Base-by-base conservation (phyloP, 495 filamentous ascomycete genomes). In the Trichoderma virens region DNA sequence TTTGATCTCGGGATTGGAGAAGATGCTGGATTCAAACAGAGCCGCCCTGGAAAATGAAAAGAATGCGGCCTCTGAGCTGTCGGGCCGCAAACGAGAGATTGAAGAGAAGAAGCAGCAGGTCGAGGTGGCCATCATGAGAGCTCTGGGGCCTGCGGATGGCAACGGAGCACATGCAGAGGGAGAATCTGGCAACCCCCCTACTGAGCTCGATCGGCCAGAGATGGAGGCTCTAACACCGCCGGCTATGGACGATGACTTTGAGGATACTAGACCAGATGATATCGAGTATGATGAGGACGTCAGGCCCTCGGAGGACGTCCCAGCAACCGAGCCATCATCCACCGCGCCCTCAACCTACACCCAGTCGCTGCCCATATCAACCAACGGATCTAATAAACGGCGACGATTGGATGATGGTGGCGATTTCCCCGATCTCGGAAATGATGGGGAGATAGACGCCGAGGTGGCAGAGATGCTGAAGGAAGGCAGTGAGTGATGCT, bases 191-290 rank as follows among this genome's bases (percentile, higher is more conserved):
- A 75, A 72, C 51, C 71, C 75, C 27, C 73, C 73, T 1, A 73
- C 78, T 7, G 84, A 88, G 62, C 76, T 82, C 2, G 77, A 83
- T 63, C 86, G 89, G 20, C 93, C 93, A 2, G 83, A 91, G 69
- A 80, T 93, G 60, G 93, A 97, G 75, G 90, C 87, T 1, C 75
- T 96, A 59, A 96, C 92, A 0, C 91, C 91, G 39, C 91, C 90
- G 0, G 20, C 6, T 20, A 43, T 62, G 61, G 61, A 62, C 39
- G 13, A 25, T 28, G 35, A 56, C 34, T 18, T 18, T 25, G 47
- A 25, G 38, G 66, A 64, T 18, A 70, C 64, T 63, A 66, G 66
- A 18, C 66, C 68, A 16, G 51, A 30, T 6, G 62, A 61, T 20
- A 62, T n/a, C 28, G 23, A 14, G 43, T 60, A 64, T 39, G 63